Conservation (phyloP, 768 basidiomycete species). For the Mycena crocata region DNA sequence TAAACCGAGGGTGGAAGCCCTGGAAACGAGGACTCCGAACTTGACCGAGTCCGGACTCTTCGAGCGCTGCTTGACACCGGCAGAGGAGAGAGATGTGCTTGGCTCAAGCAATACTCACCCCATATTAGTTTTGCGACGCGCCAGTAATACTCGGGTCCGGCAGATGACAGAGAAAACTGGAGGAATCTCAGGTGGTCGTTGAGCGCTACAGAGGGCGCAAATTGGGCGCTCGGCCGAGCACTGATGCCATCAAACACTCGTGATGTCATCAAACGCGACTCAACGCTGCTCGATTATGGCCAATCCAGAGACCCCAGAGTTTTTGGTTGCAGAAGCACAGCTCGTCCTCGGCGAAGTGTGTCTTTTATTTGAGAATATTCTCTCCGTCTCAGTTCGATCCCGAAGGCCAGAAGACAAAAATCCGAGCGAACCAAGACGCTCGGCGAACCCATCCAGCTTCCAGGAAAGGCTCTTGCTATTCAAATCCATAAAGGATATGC, state of each 20-base stretch:
- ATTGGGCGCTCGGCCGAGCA: not conserved
- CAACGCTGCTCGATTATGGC: constrained; percentile 3
- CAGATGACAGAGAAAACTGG: too few relatives aligned
- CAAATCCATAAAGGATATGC: constrained; percentile 72
- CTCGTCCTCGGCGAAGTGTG: constrained; percentile 70
- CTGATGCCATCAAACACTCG: not conserved
- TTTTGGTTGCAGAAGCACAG: constrained; percentile 80
- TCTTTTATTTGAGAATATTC: constrained; percentile 26
- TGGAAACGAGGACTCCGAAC: too few relatives aligned
- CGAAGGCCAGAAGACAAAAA: constrained; percentile 79
- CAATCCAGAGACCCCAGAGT: constrained; percentile 56
- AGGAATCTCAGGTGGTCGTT: too few relatives aligned
- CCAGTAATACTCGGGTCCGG: too few relatives aligned
- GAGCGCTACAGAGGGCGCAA: not conserved
- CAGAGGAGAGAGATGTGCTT: too few relatives aligned
- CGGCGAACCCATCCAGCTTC: constrained; percentile 83
- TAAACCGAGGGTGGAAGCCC: too few relatives aligned
- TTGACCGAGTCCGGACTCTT: too few relatives aligned
- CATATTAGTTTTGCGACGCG: too few relatives aligned
- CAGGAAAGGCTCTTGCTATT: constrained; percentile 80
- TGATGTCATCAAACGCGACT: constrained; percentile 3
- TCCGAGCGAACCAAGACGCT: constrained; percentile 74
- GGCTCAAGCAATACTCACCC: too few relatives aligned
- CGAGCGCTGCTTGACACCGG: too few relatives aligned
- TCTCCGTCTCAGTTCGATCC: constrained; percentile 21